Evolutionary conservation across 2,329 filamentous ascomycete genomes (phyloP).

Genomic region (Huntiella abstrusa): DNA sequence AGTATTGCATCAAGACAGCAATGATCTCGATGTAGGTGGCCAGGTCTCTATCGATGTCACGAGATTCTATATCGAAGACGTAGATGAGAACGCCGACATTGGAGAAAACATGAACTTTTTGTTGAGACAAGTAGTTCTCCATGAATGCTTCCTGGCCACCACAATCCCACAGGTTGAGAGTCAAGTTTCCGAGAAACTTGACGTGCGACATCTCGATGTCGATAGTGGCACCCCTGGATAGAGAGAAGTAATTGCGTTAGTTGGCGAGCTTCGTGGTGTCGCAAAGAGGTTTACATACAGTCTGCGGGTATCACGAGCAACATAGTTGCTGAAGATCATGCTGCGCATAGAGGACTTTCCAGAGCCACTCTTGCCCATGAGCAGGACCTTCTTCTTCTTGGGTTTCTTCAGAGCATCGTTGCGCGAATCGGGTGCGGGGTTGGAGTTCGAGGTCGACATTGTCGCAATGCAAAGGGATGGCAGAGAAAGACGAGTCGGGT

Average conservation of each 20-base stretch:
- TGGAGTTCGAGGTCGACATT: constrained; percentile 5
- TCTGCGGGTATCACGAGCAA: constrained; percentile 82
- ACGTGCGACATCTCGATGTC: constrained; percentile 97
- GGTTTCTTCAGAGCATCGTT: constrained; percentile 39
- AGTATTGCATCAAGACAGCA: constrained; percentile 71
- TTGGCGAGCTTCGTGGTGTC: neutral
- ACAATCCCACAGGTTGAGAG: constrained; percentile 96
- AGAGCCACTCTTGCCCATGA: constrained; percentile 92
- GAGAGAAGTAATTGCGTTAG: neutral
- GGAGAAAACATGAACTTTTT: constrained; percentile 89
- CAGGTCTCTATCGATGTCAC: constrained; percentile 83
- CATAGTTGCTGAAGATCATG: constrained; percentile 98
- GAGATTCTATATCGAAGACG: constrained; percentile 95
- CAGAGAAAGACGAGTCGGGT: too few species aligned
- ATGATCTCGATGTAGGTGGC: constrained; percentile 86
- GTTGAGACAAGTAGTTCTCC: constrained; percentile 92
- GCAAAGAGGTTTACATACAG: constrained; percentile 29
- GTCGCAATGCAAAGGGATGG: too few species aligned
- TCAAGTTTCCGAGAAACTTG: constrained; percentile 95
- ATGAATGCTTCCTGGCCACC: constrained; percentile 97
- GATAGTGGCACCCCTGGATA: constrained; percentile 63
- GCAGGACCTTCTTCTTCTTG: constrained; percentile 72
- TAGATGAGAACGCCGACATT: constrained; percentile 96
- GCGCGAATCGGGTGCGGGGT: constrained; percentile 8
- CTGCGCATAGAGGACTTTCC: constrained; percentile 97